A percentile compares a stretch with the other conserved stretches of the same genome.
Conservation (phyloP, 345 rosid species). For the Eucalyptus virginea region DNA sequence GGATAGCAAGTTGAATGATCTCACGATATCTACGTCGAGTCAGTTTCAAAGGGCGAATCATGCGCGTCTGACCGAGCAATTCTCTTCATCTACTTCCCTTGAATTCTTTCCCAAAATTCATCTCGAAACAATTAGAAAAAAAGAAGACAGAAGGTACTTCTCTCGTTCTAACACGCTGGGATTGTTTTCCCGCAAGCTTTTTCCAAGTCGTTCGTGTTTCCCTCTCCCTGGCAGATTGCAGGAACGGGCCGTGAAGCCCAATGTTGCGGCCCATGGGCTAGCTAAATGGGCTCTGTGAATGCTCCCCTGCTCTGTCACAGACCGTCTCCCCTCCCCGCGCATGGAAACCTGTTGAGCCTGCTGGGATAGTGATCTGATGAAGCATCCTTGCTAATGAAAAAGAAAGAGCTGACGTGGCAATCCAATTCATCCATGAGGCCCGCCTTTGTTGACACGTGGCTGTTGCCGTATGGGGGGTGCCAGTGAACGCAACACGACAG, state of each 20-base stretch:
- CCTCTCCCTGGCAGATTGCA: not conserved
- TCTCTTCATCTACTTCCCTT: not conserved
- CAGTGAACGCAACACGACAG: not conserved
- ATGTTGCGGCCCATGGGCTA: not conserved
- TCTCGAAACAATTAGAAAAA: not conserved
- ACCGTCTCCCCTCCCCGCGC: not conserved
- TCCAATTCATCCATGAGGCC: not conserved
- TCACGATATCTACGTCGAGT: accelerated
- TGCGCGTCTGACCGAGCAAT: accelerated
- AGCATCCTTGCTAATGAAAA: not conserved
- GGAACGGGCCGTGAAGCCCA: not conserved
- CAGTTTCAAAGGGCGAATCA: not conserved
- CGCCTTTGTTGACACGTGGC: not conserved
- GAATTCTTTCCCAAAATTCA: not conserved
- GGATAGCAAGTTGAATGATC: accelerated
- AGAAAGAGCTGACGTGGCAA: not conserved
- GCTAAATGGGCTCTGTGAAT: not conserved
- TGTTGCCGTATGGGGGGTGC: not conserved
- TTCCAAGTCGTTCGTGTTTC: not conserved
- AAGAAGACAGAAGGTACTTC: not conserved
- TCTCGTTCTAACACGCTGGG: not conserved
- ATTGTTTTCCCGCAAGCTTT: not conserved
- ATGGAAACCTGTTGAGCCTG: not conserved
- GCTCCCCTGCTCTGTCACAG: too few relatives aligned
- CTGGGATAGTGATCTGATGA: not conserved